Evolutionary conservation across 352 stramenopile species (phyloP).

Genomic region (Globisporangium okanoganense): DNA sequence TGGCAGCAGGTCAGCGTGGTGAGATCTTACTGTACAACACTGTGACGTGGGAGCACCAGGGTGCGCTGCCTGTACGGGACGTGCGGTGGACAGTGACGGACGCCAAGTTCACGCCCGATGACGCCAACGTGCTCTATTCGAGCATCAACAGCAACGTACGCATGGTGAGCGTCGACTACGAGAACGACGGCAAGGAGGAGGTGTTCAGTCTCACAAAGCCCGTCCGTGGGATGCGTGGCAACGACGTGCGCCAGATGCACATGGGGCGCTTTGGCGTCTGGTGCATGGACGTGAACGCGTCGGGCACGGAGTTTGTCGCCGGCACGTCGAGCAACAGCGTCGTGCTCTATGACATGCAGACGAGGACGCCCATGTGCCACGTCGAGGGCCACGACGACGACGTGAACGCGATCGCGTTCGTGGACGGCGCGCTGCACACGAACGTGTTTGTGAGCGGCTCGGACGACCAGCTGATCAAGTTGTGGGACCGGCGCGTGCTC

Average conservation of each 20-base stretch:
- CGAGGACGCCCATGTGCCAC: slow-evolving; percentile 60
- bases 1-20: slow-evolving; percentile 60
- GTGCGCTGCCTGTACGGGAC: slow-evolving; percentile 55
- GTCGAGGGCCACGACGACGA: slow-evolving; percentile 70
- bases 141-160: slow-evolving; percentile 81
- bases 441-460: slow-evolving; percentile 87
- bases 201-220: slow-evolving; percentile 41
- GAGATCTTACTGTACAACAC: slow-evolving; percentile 79
- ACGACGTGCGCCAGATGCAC: slow-evolving; percentile 8
- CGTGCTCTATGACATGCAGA: slow-evolving; percentile 79
- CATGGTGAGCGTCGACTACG: slow-evolving; percentile 68
- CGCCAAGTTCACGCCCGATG: slow-evolving; percentile 76
- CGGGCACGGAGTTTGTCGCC: slow-evolving; percentile 78
- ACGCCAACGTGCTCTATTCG: slow-evolving; percentile 71
- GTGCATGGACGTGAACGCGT: slow-evolving; percentile 73
- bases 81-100: slow-evolving; percentile 83
- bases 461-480: slow-evolving; percentile 80
- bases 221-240: slow-evolving; percentile 26
- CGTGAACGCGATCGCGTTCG: slow-evolving; percentile 84
- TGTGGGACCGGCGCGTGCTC: slow-evolving; percentile 82
- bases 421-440: slow-evolving; percentile 71
- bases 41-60: slow-evolving; percentile 50
- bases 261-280: slow-evolving; percentile 69
- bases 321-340: slow-evolving; percentile 72
- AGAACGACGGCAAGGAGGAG: slow-evolving; percentile 42